Evolutionary conservation across 2,329 filamentous ascomycete species (phyloP).

Genomic region (Claviceps sp.): DNA sequence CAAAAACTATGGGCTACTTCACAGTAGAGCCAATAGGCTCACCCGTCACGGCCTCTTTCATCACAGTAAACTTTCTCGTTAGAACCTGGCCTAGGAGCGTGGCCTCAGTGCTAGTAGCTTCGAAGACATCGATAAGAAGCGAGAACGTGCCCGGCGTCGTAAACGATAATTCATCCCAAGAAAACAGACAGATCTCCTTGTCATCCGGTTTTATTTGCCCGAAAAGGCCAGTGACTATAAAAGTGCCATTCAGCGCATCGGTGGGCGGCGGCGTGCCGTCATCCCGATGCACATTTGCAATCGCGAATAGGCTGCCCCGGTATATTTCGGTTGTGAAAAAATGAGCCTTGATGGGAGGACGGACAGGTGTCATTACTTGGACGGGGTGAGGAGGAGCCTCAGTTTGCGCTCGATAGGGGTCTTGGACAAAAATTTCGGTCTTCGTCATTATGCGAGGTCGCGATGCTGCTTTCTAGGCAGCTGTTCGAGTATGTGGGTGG

Average conservation of each 20-base stretch:
- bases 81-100: not conserved
- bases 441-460: conserved; percentile 5
- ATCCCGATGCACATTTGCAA: not conserved
- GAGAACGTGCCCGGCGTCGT: not conserved
- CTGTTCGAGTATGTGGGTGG: not conserved
- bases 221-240: not conserved
- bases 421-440: conserved; percentile 13
- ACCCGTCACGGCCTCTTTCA: not conserved
- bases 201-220: not conserved
- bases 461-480: not conserved
- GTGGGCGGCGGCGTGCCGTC: not conserved
- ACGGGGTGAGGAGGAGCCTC: conserved; percentile 10
- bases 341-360: conserved; percentile 11
- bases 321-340: not conserved
- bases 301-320: not conserved
- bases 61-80: not conserved
- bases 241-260: not conserved
- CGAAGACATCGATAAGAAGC: not conserved
- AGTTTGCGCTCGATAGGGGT: conserved; percentile 9
- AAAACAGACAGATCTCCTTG: not conserved
- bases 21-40: not conserved
- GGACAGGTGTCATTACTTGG: conserved; percentile 8
- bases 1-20: not conserved
- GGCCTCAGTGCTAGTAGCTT: not conserved
- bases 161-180: not conserved